Conservation (phyloP, 139 green algal genomes). For the Chlamydomonas incerta region DNA sequence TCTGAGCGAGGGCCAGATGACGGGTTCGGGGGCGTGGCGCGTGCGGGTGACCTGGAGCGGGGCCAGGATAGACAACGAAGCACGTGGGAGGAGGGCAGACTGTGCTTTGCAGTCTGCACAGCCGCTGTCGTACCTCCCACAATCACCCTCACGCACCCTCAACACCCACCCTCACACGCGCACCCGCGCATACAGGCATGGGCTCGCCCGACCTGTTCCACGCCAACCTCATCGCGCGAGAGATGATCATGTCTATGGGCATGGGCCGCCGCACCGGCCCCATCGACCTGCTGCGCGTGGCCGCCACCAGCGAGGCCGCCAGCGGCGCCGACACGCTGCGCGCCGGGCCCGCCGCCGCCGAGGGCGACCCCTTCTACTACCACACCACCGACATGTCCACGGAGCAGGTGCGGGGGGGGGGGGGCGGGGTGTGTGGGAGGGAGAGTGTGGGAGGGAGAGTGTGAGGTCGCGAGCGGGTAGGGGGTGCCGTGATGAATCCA, state of each 20-base stretch:
- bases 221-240: slow-evolving; percentile 85
- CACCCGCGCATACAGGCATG: slow-evolving; percentile 34
- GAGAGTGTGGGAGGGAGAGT: no score
- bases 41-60: no score
- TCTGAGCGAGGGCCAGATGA: no score
- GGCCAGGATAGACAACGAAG: no score
- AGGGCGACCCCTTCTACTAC: slow-evolving; percentile 57
- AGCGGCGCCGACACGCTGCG: neutral
- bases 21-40: neutral
- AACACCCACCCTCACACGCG: neutral
- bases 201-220: slow-evolving; percentile 66
- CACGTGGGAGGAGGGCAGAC: no score
- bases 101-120: no score
- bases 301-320: neutral
- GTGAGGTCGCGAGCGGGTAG: no score
- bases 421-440: neutral
- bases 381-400: slow-evolving; percentile 57
- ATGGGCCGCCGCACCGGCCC: slow-evolving; percentile 81
- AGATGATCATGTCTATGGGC: slow-evolving; percentile 90
- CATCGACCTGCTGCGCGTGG: slow-evolving; percentile 75
- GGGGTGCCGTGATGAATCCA: no score
- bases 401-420: slow-evolving; percentile 54
- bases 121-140: no score
- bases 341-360: neutral
- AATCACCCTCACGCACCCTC: neutral